These are phyloP conservation scores for Aspergillus amoenus DNA, from an alignment of 2,329 filamentous ascomycete genomes.

Conservation along the genomic window DNA sequence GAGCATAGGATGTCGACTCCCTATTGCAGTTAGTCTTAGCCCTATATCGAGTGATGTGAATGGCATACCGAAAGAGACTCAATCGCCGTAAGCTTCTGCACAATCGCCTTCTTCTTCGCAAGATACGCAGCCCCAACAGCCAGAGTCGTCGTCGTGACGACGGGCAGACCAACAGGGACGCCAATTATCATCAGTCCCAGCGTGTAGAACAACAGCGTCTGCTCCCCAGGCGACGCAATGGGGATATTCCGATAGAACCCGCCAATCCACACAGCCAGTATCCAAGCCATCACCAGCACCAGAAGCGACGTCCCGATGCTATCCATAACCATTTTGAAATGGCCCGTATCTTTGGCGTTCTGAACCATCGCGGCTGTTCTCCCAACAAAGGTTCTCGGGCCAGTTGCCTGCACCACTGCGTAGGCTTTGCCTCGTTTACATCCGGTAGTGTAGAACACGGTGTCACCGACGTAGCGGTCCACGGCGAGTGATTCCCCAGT, in stretches of 20 bases:
- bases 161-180: slow-evolving; percentile 75
- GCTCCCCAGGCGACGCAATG: slow-evolving; percentile 55
- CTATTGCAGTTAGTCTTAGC: slow-evolving; percentile 20
- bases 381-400: slow-evolving; percentile 73
- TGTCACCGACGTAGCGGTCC: slow-evolving; percentile 66
- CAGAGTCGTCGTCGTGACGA: slow-evolving; percentile 75
- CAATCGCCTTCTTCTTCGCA: slow-evolving; percentile 74
- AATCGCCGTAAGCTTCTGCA: slow-evolving; percentile 76
- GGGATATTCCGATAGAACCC: slow-evolving; percentile 72
- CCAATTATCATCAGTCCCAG: slow-evolving; percentile 72
- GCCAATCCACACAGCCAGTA: slow-evolving; percentile 72
- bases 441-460: slow-evolving; percentile 74
- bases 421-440: slow-evolving; percentile 79
- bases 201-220: slow-evolving; percentile 67
- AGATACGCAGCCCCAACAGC: slow-evolving; percentile 76
- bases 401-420: slow-evolving; percentile 65
- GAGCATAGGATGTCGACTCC: slow-evolving; percentile 77
- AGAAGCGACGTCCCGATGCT: slow-evolving; percentile 72
- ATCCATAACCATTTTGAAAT: slow-evolving; percentile 82
- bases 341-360: slow-evolving; percentile 71
- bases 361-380: slow-evolving; percentile 71
- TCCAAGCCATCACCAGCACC: slow-evolving; percentile 74
- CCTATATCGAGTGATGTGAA: background rate
- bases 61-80: slow-evolving; percentile 65
- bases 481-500: slow-evolving; percentile 77